Percentiles rank a stretch among this genome's conserved stretches.
These are phyloP conservation scores for Stagonosporopsis vannaccii DNA, from an alignment of 2,329 filamentous ascomycete species.

Conservation along the genomic window DNA sequence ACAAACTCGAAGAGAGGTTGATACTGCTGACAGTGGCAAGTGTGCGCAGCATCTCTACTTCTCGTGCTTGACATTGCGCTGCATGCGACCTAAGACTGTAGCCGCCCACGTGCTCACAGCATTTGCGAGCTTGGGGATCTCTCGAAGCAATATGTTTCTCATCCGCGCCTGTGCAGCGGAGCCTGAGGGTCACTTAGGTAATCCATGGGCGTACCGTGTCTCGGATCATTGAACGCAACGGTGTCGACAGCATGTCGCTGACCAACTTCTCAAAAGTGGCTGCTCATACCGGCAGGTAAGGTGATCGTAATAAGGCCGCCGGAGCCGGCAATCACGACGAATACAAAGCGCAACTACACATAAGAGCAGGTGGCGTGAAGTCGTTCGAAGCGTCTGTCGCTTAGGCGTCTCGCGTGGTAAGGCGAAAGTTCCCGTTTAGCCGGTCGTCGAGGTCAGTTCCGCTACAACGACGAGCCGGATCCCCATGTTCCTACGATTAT, in stretches of 20 bases:
- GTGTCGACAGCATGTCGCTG: not conserved
- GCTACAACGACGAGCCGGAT: conserved; percentile 4
- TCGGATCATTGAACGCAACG: not conserved
- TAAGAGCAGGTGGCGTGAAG: not conserved
- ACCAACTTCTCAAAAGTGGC: not conserved
- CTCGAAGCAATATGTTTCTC: no score
- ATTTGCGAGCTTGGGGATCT: no score
- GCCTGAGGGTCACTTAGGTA: no score
- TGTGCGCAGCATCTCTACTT: not conserved
- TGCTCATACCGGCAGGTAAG: not conserved
- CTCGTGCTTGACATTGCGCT: not conserved
- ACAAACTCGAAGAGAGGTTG: not conserved
- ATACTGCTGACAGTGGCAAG: not conserved
- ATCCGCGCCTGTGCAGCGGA: no score
- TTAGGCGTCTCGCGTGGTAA: not conserved
- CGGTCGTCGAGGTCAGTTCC: conserved; percentile 1
- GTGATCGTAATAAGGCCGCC: not conserved
- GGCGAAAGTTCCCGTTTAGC: conserved; percentile 7
- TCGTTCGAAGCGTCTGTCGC: no score
- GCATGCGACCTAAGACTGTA: no score
- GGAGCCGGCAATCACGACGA: not conserved
- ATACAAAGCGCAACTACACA: not conserved
- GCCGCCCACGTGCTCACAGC: no score
- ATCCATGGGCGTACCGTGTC: not conserved
- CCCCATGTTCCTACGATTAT: not conserved